Conservation (phyloP, 768 basidiomycete genomes). For the Strobilomyces confusus region DNA sequence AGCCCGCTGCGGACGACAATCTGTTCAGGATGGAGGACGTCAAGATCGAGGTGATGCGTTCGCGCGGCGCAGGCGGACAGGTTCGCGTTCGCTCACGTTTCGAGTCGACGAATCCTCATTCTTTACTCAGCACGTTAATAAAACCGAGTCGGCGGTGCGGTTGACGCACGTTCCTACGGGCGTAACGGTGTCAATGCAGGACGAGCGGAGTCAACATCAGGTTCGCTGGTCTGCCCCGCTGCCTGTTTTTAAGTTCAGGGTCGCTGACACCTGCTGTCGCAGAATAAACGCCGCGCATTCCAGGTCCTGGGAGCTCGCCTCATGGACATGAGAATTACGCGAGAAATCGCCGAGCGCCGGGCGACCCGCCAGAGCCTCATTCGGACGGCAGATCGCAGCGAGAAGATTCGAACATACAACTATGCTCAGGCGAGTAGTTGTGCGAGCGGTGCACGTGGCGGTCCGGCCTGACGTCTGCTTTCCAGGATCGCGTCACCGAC, state of each 20-base stretch:
- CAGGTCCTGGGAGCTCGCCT: constrained; percentile 84
- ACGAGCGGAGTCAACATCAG: constrained; percentile 94
- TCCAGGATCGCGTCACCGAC: constrained; percentile 87
- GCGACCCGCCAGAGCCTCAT: constrained; percentile 70
- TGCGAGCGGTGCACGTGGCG: background rate
- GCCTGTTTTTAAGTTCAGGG: background rate
- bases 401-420: constrained; percentile 96
- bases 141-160: constrained; percentile 96
- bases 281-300: constrained; percentile 94
- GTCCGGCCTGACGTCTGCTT: background rate
- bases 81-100: constrained; percentile 35
- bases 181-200: constrained; percentile 96
- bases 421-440: constrained; percentile 63
- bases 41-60: constrained; percentile 89
- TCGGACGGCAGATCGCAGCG: constrained; percentile 78
- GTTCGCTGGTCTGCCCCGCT: constrained; percentile 33
- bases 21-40: constrained; percentile 85
- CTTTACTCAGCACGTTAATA: constrained; percentile 84
- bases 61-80: constrained; percentile 96
- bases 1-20: constrained; percentile 48
- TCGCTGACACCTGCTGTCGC: background rate
- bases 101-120: background rate
- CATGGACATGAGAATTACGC: constrained; percentile 71
- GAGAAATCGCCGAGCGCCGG: constrained; percentile 67
- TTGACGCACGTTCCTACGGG: constrained; percentile 91